Base-by-base conservation (phyloP, 768 basidiomycete species). In the Rhodotorula diobovata region DNA sequence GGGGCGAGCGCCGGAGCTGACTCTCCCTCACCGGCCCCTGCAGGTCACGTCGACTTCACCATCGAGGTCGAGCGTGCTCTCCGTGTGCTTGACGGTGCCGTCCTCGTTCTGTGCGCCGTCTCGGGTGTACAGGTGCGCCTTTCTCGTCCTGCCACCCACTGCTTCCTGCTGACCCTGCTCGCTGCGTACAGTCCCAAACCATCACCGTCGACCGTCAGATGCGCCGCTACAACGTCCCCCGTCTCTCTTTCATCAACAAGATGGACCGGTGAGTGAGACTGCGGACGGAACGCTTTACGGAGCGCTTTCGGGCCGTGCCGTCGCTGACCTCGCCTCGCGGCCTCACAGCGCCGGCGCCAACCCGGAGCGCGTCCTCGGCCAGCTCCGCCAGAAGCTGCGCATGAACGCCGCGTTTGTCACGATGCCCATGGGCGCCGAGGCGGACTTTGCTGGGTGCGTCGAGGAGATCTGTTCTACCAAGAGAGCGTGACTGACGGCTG, bases 151-250 rank as follows among this genome's bases (percentile, higher is more conserved):
- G 25, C n/a, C 28, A 30, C 43, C 10, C 23, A 4, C 32, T 35
- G 14, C 28, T 1, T 41, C 32, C 9, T 46, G 32, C 55, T 43
- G 54, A 56, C 48, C 60, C 35, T 14, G 30, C 41, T 8, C 23
- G 16, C 34, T 39, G 20, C 28, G 5, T 55, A 9, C 82, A 94
- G 88, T 92, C 90, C 82, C 96, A 99, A 86, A 99, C 96, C 4
- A 98, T 93, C 32, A 99, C 96, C 21, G 96, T 99, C 48, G 96
- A 99, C 82, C 85, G 96, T 70, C 96, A 99, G 84, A 99, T 99
- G 96, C 86, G 91, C 71, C 87, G 96, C 46, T 99, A 99, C 80
- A 89, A 89, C 77, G 91, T 99, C 68, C 96, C 96, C 67, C 86
- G 96, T 55, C 86, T 99, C 70, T 96, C 93, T 0, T 98, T 96